Percentiles rank a stretch among this genome's conserved stretches.
These are phyloP conservation scores for Dryas integrifolia DNA, from an alignment of 331 rosid genomes.

Conservation along the genomic window DNA sequence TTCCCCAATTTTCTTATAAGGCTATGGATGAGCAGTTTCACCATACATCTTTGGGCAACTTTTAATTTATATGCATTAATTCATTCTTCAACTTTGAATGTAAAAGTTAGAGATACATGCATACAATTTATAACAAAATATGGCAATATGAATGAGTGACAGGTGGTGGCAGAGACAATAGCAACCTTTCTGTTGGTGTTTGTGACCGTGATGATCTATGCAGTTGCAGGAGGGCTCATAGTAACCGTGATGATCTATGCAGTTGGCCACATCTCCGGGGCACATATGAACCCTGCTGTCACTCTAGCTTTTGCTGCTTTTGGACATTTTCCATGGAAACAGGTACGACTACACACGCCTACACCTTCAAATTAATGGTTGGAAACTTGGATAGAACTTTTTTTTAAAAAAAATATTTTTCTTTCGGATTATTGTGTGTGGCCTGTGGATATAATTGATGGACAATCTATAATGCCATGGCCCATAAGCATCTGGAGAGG, in stretches of 20 bases:
- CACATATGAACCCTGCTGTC: slow-evolving; percentile 88
- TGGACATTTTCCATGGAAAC: slow-evolving; percentile 72
- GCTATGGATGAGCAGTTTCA: too few species aligned
- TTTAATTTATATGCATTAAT: too few species aligned
- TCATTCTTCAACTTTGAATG: too few species aligned
- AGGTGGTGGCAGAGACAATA: slow-evolving; percentile 73
- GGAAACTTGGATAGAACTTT: too few species aligned
- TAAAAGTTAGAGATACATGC: too few species aligned
- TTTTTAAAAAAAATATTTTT: too few species aligned
- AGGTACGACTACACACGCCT: slow-evolving; percentile 33
- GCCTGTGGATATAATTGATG: background rate
- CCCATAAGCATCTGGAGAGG: background rate
- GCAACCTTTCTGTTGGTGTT: slow-evolving; percentile 74
- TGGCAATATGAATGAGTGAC: background rate
- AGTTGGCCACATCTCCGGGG: slow-evolving; percentile 84
- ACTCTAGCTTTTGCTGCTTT: slow-evolving; percentile 69
- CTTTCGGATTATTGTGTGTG: background rate
- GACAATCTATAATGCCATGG: background rate
- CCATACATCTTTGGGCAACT: too few species aligned
- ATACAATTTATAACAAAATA: too few species aligned
- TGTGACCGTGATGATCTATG: slow-evolving; percentile 73
- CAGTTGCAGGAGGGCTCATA: slow-evolving; percentile 65
- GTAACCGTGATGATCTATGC: slow-evolving; percentile 79
- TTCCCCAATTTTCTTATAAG: too few species aligned
- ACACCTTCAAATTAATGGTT: background rate